Percentiles rank a stretch among this genome's conserved stretches.
phyloP scores from a whole-genome alignment of 108 stramenopile genomes.

The Fragilaria crotonensis region DNA sequence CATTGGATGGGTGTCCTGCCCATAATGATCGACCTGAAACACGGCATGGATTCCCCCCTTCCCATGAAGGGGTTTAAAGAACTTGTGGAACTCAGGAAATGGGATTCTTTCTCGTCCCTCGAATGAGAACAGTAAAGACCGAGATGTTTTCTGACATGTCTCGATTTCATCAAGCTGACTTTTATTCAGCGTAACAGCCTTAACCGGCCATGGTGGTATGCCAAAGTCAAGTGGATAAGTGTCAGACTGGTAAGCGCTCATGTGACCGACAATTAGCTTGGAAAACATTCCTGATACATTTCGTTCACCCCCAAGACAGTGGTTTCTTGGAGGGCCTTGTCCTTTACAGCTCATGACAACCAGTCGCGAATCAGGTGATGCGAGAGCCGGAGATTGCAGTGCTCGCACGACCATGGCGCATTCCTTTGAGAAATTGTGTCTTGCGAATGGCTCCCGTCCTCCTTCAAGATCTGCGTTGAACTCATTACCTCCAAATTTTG shows the following conservation, averaged over 20 bases:
- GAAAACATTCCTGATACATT: neutral
- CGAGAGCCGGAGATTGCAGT: neutral
- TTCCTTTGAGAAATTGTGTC: neutral
- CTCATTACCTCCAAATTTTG: neutral
- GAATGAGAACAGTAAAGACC: neutral
- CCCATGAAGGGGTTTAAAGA: neutral
- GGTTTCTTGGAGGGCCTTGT: neutral
- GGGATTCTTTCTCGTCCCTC: neutral
- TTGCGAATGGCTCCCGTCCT: neutral
- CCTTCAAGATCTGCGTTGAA: neutral
- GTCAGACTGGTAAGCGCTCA: neutral
- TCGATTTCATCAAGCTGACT: neutral
- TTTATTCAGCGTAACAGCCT: neutral
- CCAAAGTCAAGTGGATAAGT: neutral
- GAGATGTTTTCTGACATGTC: neutral
- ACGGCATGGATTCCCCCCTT: neutral
- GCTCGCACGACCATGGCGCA: neutral
- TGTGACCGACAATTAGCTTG: neutral
- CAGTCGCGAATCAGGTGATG: neutral
- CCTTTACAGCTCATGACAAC: neutral
- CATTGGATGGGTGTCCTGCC: neutral
- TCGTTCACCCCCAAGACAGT: neutral
- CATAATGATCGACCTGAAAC: neutral
- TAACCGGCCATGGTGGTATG: neutral
- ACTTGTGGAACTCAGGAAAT: neutral